Evolutionary conservation across 192 early-diverging fungal species (phyloP), one percentile per base, ranked within the genome.

Genomic region (Coemansia sp.): DNA sequence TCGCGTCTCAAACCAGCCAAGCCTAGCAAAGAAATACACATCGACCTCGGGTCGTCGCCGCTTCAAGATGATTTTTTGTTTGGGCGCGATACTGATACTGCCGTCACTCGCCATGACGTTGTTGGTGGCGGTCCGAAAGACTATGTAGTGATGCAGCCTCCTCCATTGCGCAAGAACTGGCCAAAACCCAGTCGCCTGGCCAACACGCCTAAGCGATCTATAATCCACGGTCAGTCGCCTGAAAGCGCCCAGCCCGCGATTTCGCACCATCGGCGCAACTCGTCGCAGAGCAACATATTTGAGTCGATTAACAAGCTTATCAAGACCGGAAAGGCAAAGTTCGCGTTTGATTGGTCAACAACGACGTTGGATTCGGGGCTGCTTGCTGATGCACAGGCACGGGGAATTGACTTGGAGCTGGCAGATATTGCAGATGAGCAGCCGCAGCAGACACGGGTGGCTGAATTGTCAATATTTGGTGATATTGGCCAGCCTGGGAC

Each of bases 401-500:
- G 42, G 7, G 65, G 68, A 1, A 31, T 74, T 22, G 72, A 80
- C 48, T 60, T 80, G 17, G 62, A 66, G 19, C 23, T 80, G 25
- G n/a, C 19, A 4, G 53, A 51, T 12, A 1, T 38, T 6, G 20
- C 61, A 0, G 40, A 31, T 8, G 54, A 62, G 8, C 36, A 19
- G 36, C 38, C 21, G 21, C 26, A 22, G 5, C 19, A 34, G 57
- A 17, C 46, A 17, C 8, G 20, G 17, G 44, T 12, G 21, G 38
- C 31, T 26, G 34, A 34, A 5, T 54, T 17, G 1, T 66, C 68
- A n/a, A 48, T 63, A 23, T 80, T 80, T 59, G 68, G 68, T 6
- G 57, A 74, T 22, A 74, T 80, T 61, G 77, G 77, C 17, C 61
- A 62, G 54, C 77, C 77, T 0, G 72, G 77, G 14, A n/a, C 44